phyloP scores from a whole-genome alignment of 192 early-diverging fungal genomes.

The Coemansia sp. region DNA sequence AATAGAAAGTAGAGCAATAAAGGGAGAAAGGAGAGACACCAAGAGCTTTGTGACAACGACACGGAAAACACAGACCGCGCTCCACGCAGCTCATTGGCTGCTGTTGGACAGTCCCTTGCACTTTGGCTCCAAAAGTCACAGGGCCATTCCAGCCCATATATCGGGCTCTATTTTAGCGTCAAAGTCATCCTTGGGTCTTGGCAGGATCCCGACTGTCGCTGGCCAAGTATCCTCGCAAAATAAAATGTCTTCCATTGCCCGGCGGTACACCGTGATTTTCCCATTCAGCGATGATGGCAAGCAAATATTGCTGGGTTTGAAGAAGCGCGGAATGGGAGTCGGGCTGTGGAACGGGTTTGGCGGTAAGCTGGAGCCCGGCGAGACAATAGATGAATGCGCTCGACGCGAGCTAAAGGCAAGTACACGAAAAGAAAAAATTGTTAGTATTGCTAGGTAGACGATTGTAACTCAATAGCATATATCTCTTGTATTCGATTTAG shows the following conservation, averaged over 20 bases:
- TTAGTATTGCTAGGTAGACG: neutral
- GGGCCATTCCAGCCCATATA: too few relatives aligned
- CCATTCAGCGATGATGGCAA: conserved; percentile 11
- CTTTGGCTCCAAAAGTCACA: too few relatives aligned
- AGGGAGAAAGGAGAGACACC: neutral
- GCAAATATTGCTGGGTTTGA: conserved; percentile 70
- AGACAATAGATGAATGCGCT: conserved; percentile 67
- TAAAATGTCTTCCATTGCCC: neutral
- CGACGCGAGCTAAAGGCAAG: conserved; percentile 63
- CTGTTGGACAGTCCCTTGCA: too few relatives aligned
- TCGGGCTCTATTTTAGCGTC: too few relatives aligned
- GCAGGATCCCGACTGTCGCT: too few relatives aligned
- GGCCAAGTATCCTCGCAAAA: too few relatives aligned
- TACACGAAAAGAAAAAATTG: neutral
- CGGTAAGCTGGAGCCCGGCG: conserved; percentile 72
- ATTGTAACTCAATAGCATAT: neutral
- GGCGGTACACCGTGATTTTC: conserved; percentile 34
- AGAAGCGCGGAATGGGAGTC: conserved; percentile 79
- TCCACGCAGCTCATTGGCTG: too few relatives aligned
- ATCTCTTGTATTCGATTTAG: conserved; percentile 13
- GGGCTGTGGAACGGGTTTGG: conserved; percentile 78
- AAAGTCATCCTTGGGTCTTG: too few relatives aligned
- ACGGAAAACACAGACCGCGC: too few relatives aligned
- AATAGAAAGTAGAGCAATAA: neutral
- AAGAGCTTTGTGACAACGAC: neutral